These are phyloP conservation scores for Gomphus bonarii DNA, from an alignment of 1,284 basidiomycete genomes.

Conservation along the genomic window DNA sequence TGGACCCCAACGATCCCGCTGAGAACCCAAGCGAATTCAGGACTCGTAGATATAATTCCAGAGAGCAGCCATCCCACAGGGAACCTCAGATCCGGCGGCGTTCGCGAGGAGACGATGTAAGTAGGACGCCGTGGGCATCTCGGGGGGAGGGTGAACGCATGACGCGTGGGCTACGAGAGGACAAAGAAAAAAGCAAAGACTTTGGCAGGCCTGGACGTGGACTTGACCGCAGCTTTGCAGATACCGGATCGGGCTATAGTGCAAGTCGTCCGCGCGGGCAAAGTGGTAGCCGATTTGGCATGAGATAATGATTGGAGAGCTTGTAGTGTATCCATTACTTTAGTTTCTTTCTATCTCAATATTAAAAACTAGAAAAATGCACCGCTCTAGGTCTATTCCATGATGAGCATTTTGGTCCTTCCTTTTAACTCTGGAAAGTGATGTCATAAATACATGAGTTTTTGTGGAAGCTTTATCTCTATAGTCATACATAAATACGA, in stretches of 20 bases:
- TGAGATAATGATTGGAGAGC: not conserved
- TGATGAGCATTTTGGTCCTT: not conserved
- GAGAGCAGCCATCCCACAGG: not conserved
- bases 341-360: not conserved
- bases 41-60: not conserved
- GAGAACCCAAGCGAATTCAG: conserved; percentile 1
- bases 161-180: not conserved
- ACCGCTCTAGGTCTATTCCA: not conserved
- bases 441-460: not conserved
- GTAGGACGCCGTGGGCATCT: too few relatives aligned
- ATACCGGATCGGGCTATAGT: not conserved
- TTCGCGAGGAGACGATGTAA: too few relatives aligned
- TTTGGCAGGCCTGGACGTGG: not conserved
- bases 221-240: not conserved
- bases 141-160: not conserved
- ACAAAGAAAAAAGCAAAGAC: not conserved
- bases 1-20: conserved; percentile 8
- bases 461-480: not conserved
- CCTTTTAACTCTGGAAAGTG: not conserved
- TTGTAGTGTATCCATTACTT: not conserved
- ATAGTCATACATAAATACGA: not conserved
- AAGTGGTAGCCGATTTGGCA: not conserved
- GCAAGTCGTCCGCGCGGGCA: not conserved
- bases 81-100: not conserved
- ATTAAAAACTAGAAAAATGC: not conserved